Evolutionary conservation across 768 basidiomycete genomes (phyloP), one percentile per base, ranked within the genome.

Genomic region (Psilocybe cubensis): DNA sequence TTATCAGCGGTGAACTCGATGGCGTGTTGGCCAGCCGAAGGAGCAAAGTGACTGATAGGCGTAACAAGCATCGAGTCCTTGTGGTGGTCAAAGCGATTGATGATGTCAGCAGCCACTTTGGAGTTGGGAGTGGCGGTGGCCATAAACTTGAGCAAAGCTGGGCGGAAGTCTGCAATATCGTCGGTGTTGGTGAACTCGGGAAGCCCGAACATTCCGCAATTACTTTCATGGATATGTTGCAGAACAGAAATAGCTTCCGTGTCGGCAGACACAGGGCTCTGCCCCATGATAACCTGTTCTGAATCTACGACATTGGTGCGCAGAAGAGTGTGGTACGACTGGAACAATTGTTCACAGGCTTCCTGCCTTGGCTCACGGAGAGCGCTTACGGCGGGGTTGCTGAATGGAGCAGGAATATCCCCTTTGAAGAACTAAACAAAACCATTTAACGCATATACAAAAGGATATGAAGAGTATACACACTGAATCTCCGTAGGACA

Each of bases 401-500:
- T 65, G 35, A 75, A 71, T 27, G 72, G 70, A 4, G 66, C 62
- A 0, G 88, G 86, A 2, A 72, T 71, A 8, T 75, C 56, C 4
- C 91, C 93, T n/a, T 80, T 76, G 72, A 85, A 93, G 82, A 96
- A 95, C 91, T 93, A 56, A 40, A 27, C 14, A 20, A 51, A 56
- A 28, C 52, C 21, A 40, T 52, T 52, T 23, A 49, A 29, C 59
- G 57, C 52, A 44, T 18, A 14, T 20, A 29, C 27, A 47, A 20
- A 40, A 28, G 24, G 25, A 56, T 11, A n/a, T 21, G 14, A 52
- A 17, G 17, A 43, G 14, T 35, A 56, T 17, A 79, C 88, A 59
- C 64, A 93, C 92, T 61, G 93, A 95, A 69, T 89, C 90, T 43
- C 95, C 95, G 65, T 88, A 93, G 1, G 93, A 95, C 45, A 98